Conservation (phyloP, 805 yeast genomes). For the Hanseniaspora jakobsenii region DNA sequence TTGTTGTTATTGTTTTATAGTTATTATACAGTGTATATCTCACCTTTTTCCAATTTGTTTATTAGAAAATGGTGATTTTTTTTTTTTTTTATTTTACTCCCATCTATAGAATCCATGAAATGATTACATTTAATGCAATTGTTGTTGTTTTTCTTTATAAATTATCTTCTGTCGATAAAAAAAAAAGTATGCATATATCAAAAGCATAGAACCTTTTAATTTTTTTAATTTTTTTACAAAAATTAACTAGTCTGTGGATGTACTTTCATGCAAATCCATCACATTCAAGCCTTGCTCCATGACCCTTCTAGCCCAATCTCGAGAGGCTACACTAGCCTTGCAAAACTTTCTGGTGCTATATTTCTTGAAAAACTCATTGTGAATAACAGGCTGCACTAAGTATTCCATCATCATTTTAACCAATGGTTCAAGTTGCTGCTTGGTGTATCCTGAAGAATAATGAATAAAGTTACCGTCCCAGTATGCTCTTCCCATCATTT, state of each 20-base stretch:
- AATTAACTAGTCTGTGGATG: too few species aligned
- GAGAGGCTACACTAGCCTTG: constrained; percentile 69
- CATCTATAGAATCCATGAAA: too few species aligned
- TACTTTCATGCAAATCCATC: constrained; percentile 31
- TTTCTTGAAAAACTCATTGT: constrained; percentile 86
- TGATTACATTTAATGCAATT: too few species aligned
- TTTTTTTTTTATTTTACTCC: too few species aligned
- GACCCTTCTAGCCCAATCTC: constrained; percentile 68
- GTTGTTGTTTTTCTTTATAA: too few species aligned
- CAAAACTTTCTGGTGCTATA: constrained; percentile 80
- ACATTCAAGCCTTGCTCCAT: constrained; percentile 30
- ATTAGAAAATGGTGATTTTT: too few species aligned
- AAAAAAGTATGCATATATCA: too few species aligned
- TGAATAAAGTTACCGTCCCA: constrained; percentile 85
- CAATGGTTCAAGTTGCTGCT: constrained; percentile 58
- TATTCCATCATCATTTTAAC: constrained; percentile 66
- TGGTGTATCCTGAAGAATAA: constrained; percentile 81
- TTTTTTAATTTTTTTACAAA: not conserved
- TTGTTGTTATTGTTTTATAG: too few species aligned
- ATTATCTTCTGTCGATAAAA: too few species aligned
- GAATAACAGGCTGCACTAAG: constrained; percentile 65
- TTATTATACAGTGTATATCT: too few species aligned
- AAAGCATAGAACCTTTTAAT: too few species aligned
- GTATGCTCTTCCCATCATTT: constrained; percentile 54
- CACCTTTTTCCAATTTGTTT: too few species aligned